Base-by-base conservation (phyloP, 1,139 yeast species). In the Lipomyces yarrowii region DNA sequence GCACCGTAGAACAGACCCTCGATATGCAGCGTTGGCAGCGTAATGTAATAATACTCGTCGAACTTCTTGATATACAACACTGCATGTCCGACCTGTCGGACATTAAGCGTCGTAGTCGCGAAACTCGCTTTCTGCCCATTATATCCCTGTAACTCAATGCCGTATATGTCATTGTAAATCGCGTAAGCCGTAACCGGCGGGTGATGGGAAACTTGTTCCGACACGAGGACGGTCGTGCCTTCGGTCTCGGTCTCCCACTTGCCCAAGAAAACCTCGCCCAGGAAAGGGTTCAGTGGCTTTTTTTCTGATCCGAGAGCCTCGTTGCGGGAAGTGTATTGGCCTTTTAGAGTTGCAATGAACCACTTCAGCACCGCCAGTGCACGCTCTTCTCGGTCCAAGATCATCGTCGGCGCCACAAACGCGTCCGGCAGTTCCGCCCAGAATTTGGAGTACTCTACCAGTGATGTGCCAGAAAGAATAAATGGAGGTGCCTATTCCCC, bases 131-230 rank as follows among this genome's bases (percentile, higher is more conserved):
- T 89, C 74, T 93, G 86, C 56, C 96, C 96, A 75, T 90, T 92
- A 80, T 91, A 93, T 57, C 99, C 99, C 77, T 92, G 90, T 67
- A 92, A 81, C 42, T 81, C 79, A 32, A 89, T 87, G 61, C 89
- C 84, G 75, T 89, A 84, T 74, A 86, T 84, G 70, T 88, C 90
- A 76, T 91, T 91, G 75, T 84, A 81, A 64, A 94, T 84, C 51
- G 91, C 84, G 76, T 91, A 94, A 1, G 96, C 98, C 21, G 98
- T 92, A 48, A 90, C 88, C 30, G 98, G 98, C 21, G 98, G 98
- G 76, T 93, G 98, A 79, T 93, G 98, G 70, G 92, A 87, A 26
- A 93, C 98, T 79, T 94, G 98, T 78, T 94, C 98, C 67, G 93
- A 86, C 64, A 91, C 82, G 70, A 93, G 82, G 21, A 85, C 78